Evolutionary conservation across 306 rosid genomes (phyloP).

Genomic region (Canavalia gladiata): DNA sequence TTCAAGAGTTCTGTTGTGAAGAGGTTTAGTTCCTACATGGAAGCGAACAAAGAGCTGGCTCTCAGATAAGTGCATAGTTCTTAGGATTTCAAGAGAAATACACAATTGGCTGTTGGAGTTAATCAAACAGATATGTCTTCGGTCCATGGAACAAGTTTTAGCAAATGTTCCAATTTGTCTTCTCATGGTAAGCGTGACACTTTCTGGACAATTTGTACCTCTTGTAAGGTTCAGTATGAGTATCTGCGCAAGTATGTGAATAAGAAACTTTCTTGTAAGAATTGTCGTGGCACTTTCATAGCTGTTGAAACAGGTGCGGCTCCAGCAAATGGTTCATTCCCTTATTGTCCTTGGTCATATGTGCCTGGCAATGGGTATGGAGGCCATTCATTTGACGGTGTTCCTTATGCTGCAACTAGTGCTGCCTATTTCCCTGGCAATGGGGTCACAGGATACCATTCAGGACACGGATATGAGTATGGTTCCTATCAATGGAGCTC

Average conservation of each 20-base stretch:
- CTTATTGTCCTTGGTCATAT: slow-evolving; percentile 85
- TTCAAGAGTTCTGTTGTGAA: slow-evolving; percentile 54
- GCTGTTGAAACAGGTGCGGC: slow-evolving; percentile 94
- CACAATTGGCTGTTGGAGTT: slow-evolving; percentile 53
- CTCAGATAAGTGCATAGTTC: slow-evolving; percentile 75
- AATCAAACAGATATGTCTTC: slow-evolving; percentile 72
- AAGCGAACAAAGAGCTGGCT: slow-evolving; percentile 75
- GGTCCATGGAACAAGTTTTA: slow-evolving; percentile 66
- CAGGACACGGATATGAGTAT: slow-evolving; percentile 78
- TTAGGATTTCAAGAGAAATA: slow-evolving; percentile 81
- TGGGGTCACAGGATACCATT: slow-evolving; percentile 74
- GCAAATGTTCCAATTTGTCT: slow-evolving; percentile 65
- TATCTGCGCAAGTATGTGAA: slow-evolving; percentile 97
- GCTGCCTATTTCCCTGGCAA: slow-evolving; percentile 69
- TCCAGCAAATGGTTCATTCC: slow-evolving; percentile 94
- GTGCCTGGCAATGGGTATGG: slow-evolving; percentile 80
- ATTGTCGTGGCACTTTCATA: slow-evolving; percentile 87
- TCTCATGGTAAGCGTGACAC: slow-evolving; percentile 77
- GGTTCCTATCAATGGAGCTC: slow-evolving; percentile 82
- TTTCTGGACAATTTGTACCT: slow-evolving; percentile 97
- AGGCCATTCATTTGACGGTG: slow-evolving; percentile 81
- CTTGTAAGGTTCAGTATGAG: slow-evolving; percentile 98
- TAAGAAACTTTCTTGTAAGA: slow-evolving; percentile 95
- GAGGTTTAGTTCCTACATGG: slow-evolving; percentile 74
- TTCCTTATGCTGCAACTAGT: slow-evolving; percentile 75